Evolutionary conservation across 1,139 yeast genomes (phyloP).

Genomic region (Williopsis jadinii): DNA sequence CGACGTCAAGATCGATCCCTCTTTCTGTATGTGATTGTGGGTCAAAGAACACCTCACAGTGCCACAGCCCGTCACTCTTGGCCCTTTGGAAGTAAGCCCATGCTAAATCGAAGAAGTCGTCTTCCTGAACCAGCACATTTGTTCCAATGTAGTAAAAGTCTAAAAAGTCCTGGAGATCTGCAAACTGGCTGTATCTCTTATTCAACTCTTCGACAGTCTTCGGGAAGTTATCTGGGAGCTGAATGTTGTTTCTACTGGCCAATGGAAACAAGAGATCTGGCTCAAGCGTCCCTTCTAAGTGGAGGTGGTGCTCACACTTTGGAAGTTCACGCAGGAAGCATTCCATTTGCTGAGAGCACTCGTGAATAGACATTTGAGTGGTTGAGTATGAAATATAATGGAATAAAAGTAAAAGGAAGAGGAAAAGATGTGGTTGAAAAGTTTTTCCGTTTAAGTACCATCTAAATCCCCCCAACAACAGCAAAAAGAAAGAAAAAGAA

Average conservation of each 20-base stretch:
- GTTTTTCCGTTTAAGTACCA: neutral
- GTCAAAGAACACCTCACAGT: constrained; percentile 71
- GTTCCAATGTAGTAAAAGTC: constrained; percentile 76
- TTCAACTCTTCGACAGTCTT: constrained; percentile 43
- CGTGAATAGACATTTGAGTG: constrained; percentile 7
- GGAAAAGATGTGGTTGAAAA: neutral
- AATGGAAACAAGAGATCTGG: constrained; percentile 62
- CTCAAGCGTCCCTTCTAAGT: constrained; percentile 73
- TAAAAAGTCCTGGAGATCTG: constrained; percentile 68
- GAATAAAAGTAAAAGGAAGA: neutral
- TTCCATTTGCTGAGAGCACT: constrained; percentile 17
- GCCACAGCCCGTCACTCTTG: constrained; percentile 51
- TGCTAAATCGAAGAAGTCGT: constrained; percentile 71
- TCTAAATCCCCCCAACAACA: no score
- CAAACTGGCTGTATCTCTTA: constrained; percentile 50
- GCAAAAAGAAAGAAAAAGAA: no score
- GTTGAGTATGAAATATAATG: neutral
- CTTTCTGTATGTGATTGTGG: constrained; percentile 79
- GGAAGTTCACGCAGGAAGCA: constrained; percentile 59
- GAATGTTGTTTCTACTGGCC: constrained; percentile 51
- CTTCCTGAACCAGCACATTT: constrained; percentile 56
- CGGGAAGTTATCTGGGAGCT: constrained; percentile 57
- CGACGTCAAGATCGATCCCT: constrained; percentile 50
- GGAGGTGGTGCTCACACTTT: constrained; percentile 80
- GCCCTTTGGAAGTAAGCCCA: constrained; percentile 63